Percentiles rank a stretch among this genome's conserved stretches.
Evolutionary conservation across 345 rosid genomes (phyloP).

Genomic region (Aquilaria yunnanensis): DNA sequence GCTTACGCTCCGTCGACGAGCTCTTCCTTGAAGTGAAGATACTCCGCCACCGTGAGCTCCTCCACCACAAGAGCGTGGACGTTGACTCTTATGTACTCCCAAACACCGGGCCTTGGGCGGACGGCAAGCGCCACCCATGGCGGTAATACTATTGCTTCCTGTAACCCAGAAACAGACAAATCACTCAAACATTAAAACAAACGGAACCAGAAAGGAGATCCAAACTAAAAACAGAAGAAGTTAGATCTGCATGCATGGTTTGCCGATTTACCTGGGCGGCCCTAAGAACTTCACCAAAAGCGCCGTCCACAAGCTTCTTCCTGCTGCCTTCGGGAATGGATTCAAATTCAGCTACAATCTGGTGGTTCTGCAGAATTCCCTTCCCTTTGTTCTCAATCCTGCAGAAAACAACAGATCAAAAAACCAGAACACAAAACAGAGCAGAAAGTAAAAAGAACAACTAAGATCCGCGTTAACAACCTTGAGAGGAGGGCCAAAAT

Average conservation of each 20-base stretch:
- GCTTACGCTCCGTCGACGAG: constrained; percentile 68
- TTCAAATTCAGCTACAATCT: constrained; percentile 68
- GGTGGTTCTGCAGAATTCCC: constrained; percentile 73
- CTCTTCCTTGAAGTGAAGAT: constrained; percentile 87
- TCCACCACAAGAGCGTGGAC: constrained; percentile 70
- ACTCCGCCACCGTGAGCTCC: constrained; percentile 61
- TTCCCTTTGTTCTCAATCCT: constrained; percentile 75
- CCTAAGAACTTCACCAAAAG: constrained; percentile 58
- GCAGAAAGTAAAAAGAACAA: constrained; percentile 2
- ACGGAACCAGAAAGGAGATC: background rate
- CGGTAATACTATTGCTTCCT: constrained; percentile 81
- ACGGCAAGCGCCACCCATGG: constrained; percentile 81
- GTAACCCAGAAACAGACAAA: background rate
- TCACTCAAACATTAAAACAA: background rate
- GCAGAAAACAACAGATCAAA: constrained; percentile 5
- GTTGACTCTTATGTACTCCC: constrained; percentile 75
- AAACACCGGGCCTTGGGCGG: constrained; percentile 86
- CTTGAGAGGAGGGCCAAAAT: constrained; percentile 68
- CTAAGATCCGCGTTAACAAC: constrained; percentile 18
- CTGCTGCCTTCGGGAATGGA: constrained; percentile 49
- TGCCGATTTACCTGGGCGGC: constrained; percentile 49
- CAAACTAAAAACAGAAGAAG: background rate
- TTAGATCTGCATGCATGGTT: no score
- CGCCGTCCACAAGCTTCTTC: constrained; percentile 47
- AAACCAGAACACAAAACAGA: background rate